Evolutionary conservation across 306 rosid species (phyloP).

Genomic region (Ormosia emarginata): DNA sequence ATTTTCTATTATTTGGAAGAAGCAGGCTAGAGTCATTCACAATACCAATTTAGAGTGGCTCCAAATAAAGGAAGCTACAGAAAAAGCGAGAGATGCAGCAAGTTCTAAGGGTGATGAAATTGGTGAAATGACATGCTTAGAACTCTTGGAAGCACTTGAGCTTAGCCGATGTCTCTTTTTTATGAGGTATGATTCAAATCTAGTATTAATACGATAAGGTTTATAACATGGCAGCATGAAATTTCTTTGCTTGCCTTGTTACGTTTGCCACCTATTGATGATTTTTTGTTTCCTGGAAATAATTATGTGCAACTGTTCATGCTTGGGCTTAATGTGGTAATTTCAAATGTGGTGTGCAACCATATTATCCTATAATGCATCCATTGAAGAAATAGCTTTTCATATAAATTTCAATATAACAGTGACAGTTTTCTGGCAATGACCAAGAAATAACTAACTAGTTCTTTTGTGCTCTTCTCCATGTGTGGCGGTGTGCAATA

Average conservation of each 20-base stretch:
- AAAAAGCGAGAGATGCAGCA: slow-evolving; percentile 73
- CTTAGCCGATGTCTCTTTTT: slow-evolving; percentile 82
- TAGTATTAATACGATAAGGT: slow-evolving; percentile 2
- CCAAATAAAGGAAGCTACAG: slow-evolving; percentile 89
- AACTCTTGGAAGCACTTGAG: slow-evolving; percentile 95
- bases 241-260: slow-evolving; percentile 13
- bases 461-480: background rate
- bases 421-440: background rate
- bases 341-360: background rate
- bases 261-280: background rate
- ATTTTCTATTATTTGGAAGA: slow-evolving; percentile 17
- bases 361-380: background rate
- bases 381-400: background rate
- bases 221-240: background rate
- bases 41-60: slow-evolving; percentile 78
- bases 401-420: background rate
- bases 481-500: background rate
- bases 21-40: slow-evolving; percentile 89
- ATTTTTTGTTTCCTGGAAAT: background rate
- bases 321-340: background rate
- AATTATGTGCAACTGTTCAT: background rate
- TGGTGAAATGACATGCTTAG: slow-evolving; percentile 82
- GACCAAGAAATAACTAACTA: background rate
- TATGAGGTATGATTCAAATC: slow-evolving; percentile 60
- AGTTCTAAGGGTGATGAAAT: slow-evolving; percentile 61